Percentiles rank a stretch among this genome's conserved stretches.
These are phyloP conservation scores for Polyporus arcularius DNA, from an alignment of 768 basidiomycete genomes.

Conservation along the genomic window DNA sequence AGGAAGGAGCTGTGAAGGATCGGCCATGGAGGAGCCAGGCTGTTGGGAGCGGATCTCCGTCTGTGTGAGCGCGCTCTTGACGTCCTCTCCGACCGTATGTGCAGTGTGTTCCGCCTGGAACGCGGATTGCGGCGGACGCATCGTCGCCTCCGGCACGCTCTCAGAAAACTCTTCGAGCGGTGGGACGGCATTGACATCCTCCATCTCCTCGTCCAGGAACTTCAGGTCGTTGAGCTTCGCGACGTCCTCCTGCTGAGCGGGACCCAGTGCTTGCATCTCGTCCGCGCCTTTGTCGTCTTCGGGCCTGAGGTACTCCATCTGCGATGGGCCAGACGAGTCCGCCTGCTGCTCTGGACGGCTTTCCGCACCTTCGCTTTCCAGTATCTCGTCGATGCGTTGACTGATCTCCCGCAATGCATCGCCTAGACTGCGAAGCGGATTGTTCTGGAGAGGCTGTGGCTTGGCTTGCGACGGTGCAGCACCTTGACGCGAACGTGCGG, in stretches of 20 bases:
- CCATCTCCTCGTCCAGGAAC: slow-evolving; percentile 59
- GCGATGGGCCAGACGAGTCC: slow-evolving; percentile 42
- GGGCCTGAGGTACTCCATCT: slow-evolving; percentile 77
- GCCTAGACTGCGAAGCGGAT: slow-evolving; percentile 78
- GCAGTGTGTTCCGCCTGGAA: slow-evolving; percentile 13
- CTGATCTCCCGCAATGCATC: slow-evolving; percentile 82
- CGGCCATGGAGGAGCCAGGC: neutral
- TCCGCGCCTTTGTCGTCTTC: slow-evolving; percentile 56
- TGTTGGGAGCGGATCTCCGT: slow-evolving; percentile 18
- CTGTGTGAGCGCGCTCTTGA: slow-evolving; percentile 22
- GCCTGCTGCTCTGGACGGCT: slow-evolving; percentile 31
- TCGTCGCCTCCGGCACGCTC: neutral
- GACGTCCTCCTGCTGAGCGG: slow-evolving; percentile 80
- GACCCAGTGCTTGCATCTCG: slow-evolving; percentile 87
- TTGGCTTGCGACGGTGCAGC: slow-evolving; percentile 13
- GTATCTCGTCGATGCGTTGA: slow-evolving; percentile 82
- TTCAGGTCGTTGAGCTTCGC: slow-evolving; percentile 82
- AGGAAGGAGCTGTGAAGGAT: neutral
- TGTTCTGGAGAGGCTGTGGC: slow-evolving; percentile 39
- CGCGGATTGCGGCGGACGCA: neutral
- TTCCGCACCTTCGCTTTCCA: slow-evolving; percentile 42
- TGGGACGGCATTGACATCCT: slow-evolving; percentile 1
- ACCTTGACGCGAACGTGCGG: slow-evolving; percentile 17
- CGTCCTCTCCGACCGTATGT: slow-evolving; percentile 1
- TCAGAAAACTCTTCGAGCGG: slow-evolving; percentile 7